Evolutionary conservation across 192 early-diverging fungal species (phyloP).

Genomic region (Podila epicladia): DNA sequence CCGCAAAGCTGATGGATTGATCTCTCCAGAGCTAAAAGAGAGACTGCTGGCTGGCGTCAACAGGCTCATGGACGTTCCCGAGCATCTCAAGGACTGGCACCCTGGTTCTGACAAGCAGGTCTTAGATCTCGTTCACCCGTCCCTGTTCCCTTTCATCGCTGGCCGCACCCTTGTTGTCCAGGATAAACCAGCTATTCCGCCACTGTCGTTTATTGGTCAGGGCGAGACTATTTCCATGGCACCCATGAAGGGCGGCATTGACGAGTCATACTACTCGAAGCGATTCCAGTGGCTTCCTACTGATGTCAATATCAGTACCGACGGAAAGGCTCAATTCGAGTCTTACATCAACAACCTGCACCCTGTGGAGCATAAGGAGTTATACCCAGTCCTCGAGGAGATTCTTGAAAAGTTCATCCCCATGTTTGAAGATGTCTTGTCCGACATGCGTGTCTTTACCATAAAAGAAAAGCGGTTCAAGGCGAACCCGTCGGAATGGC

Average conservation of each 20-base stretch:
- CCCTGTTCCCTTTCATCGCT: not conserved
- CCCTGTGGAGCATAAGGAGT: slow-evolving; percentile 53
- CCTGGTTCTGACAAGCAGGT: slow-evolving; percentile 51
- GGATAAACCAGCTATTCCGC: not conserved
- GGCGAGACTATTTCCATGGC: not conserved
- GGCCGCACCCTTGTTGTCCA: slow-evolving; percentile 11
- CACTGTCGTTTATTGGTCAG: slow-evolving; percentile 2
- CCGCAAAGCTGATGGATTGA: slow-evolving; percentile 32
- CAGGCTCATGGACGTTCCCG: slow-evolving; percentile 50
- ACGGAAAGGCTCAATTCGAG: slow-evolving; percentile 54
- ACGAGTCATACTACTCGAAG: slow-evolving; percentile 11
- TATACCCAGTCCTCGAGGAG: slow-evolving; percentile 62
- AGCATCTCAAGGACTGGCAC: slow-evolving; percentile 55
- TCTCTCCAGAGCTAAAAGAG: slow-evolving; percentile 39
- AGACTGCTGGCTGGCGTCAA: slow-evolving; percentile 24
- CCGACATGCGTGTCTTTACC: slow-evolving; percentile 10
- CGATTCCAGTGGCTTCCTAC: slow-evolving; percentile 75
- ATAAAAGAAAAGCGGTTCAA: not conserved
- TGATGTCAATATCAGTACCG: slow-evolving; percentile 63
- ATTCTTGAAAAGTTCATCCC: slow-evolving; percentile 68
- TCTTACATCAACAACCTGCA: slow-evolving; percentile 86
- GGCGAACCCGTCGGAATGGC: slow-evolving; percentile 12
- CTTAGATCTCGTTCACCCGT: slow-evolving; percentile 66
- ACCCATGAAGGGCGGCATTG: not conserved
- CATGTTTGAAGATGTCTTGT: slow-evolving; percentile 66